These are phyloP conservation scores for Stephanodiscus minutulus DNA, from an alignment of 108 stramenopile genomes.

Conservation along the genomic window DNA sequence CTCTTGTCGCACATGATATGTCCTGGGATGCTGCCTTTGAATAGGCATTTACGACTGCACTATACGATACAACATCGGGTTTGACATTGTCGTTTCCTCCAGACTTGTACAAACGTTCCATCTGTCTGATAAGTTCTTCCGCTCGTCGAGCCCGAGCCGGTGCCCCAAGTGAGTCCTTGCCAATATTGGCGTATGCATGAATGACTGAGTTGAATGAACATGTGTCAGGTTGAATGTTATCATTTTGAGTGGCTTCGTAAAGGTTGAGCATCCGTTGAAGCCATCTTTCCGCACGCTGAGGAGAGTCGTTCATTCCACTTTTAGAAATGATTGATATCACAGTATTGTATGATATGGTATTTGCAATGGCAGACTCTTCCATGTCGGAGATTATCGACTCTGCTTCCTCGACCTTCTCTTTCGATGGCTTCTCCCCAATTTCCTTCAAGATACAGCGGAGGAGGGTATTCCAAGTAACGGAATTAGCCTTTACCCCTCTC, in stretches of 20 bases:
- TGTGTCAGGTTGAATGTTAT: constrained; percentile 57
- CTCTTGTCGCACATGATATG: constrained; percentile 25
- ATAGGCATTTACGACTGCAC: constrained; percentile 69
- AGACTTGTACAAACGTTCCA: constrained; percentile 52
- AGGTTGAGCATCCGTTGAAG: constrained; percentile 54
- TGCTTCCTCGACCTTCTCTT: constrained; percentile 30
- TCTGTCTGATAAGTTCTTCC: constrained; percentile 58
- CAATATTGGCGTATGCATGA: constrained; percentile 51
- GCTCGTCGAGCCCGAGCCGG: constrained; percentile 41
- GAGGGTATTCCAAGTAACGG: constrained; percentile 36
- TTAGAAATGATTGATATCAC: constrained; percentile 63
- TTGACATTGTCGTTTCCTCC: constrained; percentile 44
- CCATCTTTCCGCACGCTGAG: constrained; percentile 52
- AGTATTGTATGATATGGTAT: constrained; percentile 60
- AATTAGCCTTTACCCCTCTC: constrained; percentile 27
- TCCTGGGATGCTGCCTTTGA: constrained; percentile 54
- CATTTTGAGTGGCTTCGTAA: constrained; percentile 18
- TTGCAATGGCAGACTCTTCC: constrained; percentile 30
- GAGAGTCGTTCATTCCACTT: constrained; percentile 36
- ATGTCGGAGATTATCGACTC: constrained; percentile 27
- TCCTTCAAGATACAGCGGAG: constrained; percentile 36
- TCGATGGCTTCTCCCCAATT: constrained; percentile 14
- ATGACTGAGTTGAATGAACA: constrained; percentile 71
- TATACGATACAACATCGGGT: constrained; percentile 63
- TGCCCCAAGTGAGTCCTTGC: constrained; percentile 24